phyloP scores from a whole-genome alignment of 257 asterid species.

The Jacaranda mimosifolia region DNA sequence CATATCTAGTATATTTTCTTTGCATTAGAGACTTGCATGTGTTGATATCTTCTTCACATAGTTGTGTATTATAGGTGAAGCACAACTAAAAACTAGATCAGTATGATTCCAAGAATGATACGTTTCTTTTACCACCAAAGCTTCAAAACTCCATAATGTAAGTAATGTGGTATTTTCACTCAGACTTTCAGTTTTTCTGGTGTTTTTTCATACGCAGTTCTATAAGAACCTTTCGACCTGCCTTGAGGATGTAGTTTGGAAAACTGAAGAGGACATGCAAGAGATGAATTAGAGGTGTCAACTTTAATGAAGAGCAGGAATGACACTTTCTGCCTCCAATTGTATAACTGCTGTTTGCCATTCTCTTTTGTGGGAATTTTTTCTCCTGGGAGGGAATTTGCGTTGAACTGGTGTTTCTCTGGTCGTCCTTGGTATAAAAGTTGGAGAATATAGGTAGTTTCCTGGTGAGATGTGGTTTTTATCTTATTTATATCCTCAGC shows the following conservation, averaged over 20 bases:
- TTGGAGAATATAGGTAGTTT: not conserved
- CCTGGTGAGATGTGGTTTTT: not conserved
- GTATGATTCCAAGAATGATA: no score
- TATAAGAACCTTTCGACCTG: slow-evolving; percentile 81
- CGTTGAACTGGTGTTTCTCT: not conserved
- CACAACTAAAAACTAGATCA: no score
- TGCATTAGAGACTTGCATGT: no score
- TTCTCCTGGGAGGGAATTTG: slow-evolving; percentile 20
- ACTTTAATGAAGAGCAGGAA: slow-evolving; percentile 12
- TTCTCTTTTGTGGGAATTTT: slow-evolving; percentile 35
- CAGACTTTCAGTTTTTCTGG: not conserved
- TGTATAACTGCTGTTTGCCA: slow-evolving; percentile 18
- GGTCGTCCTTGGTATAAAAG: slow-evolving; percentile 6
- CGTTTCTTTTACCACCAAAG: no score
- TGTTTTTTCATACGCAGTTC: slow-evolving; percentile 59
- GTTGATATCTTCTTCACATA: no score
- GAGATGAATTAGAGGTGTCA: slow-evolving; percentile 46
- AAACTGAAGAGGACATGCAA: slow-evolving; percentile 73
- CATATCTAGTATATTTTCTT: no score
- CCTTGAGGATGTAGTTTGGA: slow-evolving; percentile 92
- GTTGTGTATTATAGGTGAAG: no score
- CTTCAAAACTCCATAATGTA: no score
- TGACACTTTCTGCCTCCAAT: slow-evolving; percentile 13
- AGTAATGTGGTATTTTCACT: not conserved
- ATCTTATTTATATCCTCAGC: not conserved